These are phyloP conservation scores for Rhodosporidiobolus sp. DNA, from an alignment of 768 basidiomycete species.

Conservation along the genomic window DNA sequence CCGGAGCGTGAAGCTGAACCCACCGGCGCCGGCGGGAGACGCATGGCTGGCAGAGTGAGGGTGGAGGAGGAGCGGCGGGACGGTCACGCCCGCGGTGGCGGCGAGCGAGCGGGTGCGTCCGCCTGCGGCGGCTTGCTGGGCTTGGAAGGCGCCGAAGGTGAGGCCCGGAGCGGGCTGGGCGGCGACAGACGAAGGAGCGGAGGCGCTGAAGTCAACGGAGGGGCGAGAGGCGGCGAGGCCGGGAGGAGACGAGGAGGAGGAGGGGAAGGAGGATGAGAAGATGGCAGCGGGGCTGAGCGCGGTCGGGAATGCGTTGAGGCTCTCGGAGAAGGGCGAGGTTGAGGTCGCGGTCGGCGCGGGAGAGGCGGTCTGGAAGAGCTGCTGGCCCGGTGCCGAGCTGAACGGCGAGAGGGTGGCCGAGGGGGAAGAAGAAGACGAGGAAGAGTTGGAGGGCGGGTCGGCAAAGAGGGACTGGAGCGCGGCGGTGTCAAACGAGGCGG, in stretches of 20 bases:
- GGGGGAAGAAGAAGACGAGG: neutral
- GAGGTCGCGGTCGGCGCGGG: conserved; percentile 6
- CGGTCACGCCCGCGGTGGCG: conserved; percentile 24
- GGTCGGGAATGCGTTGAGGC: neutral
- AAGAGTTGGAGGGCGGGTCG: neutral
- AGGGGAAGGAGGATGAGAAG: neutral
- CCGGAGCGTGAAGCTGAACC: neutral
- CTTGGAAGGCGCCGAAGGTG: neutral
- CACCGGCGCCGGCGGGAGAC: neutral
- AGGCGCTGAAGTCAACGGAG: neutral
- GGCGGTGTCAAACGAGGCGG: neutral
- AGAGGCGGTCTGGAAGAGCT: conserved; percentile 6
- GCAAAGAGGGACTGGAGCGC: conserved; percentile 4
- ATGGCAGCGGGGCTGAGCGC: neutral
- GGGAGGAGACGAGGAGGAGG: neutral
- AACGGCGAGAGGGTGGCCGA: neutral
- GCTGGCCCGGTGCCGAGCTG: neutral
- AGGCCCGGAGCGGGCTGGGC: neutral
- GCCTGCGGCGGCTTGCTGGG: neutral
- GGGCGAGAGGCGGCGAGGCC: neutral
- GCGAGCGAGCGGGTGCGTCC: conserved; percentile 17
- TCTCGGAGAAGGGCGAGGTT: neutral
- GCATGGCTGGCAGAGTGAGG: neutral
- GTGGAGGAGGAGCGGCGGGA: conserved; percentile 2
- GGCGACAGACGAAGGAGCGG: neutral